Evolutionary conservation across 371 early-diverging fungal species (phyloP).

Genomic region (Mortierella sp.): DNA sequence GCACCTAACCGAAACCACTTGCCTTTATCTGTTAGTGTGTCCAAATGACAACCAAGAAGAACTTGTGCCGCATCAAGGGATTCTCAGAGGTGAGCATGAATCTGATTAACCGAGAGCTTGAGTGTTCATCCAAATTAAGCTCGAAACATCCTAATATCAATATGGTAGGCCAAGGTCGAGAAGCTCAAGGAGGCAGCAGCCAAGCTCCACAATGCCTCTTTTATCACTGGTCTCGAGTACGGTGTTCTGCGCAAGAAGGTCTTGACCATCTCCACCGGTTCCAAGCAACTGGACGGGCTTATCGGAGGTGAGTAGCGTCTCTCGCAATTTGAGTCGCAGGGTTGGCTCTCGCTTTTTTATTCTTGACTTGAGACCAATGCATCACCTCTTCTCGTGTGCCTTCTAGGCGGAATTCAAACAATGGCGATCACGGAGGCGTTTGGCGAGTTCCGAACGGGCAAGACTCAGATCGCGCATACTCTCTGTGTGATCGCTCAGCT

Average conservation of each 20-base stretch:
- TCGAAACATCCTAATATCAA: background rate
- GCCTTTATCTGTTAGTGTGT: slow-evolving; percentile 69
- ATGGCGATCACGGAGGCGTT: slow-evolving; percentile 92
- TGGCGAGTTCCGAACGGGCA: slow-evolving; percentile 88
- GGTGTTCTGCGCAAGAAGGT: slow-evolving; percentile 85
- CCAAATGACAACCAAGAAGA: slow-evolving; percentile 84
- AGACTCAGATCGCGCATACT: slow-evolving; percentile 87
- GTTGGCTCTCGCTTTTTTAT: background rate
- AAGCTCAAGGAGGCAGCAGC: slow-evolving; percentile 85
- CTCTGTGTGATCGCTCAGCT: slow-evolving; percentile 85
- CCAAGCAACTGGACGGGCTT: slow-evolving; percentile 90
- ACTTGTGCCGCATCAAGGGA: slow-evolving; percentile 82
- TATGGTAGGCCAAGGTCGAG: slow-evolving; percentile 78
- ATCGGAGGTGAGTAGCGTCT: slow-evolving; percentile 74
- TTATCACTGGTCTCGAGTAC: slow-evolving; percentile 91
- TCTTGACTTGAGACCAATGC: background rate
- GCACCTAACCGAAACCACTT: background rate
- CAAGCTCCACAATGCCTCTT: slow-evolving; percentile 66
- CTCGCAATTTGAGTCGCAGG: background rate
- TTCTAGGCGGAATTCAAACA: slow-evolving; percentile 86
- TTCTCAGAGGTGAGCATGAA: slow-evolving; percentile 70
- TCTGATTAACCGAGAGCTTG: background rate
- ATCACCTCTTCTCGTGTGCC: background rate
- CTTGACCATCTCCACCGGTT: slow-evolving; percentile 89
- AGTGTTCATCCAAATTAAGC: background rate